Evolutionary conservation across 2,329 filamentous ascomycete species (phyloP), one percentile per base, ranked within the genome.

Genomic region (Pseudocercospora fuligena): DNA sequence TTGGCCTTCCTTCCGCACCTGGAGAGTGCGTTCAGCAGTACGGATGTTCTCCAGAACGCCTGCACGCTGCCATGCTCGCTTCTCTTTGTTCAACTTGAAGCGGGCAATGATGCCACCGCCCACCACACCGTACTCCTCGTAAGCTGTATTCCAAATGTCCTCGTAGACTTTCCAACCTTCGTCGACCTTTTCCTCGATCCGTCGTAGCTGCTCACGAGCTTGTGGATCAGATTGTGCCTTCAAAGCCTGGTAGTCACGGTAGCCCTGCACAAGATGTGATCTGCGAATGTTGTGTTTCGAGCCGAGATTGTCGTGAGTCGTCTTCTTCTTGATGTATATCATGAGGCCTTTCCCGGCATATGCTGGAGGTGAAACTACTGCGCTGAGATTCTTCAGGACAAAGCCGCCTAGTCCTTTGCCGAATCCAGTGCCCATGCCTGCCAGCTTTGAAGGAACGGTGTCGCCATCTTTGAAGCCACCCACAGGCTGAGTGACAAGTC

Each of bases 281-380:
- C 71, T 68, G 8, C 75, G 73, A 43, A 79, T 73, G 31, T 72
- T 73, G 1, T 63, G 36, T 40, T 76, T 74, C 3, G 71, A 71
- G 12, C 73, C 73, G 8, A 72, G 72, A 5, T 73, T 75, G 23
- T 73, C 70, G 36, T 60, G 59, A 21, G 69, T 64, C 2, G 66
- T 61, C 21, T 71, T 72, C 69, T 90, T 92, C 68, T 89, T 85
- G 61, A 95, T 84, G 76, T 94, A 90, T 47, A 91, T 91, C 73
- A 94, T 89, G 0, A 95, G 84, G 1, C 93, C 93, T 76, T 94
- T 92, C 83, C 94, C 90, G 3, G 92, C 87, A 74, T 95, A 96
- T 5, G 90, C 93, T 0, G 92, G 92, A 3, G 96, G 79, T 1
- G 87, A 87, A 63, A 81, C 80, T 21, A 80, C 77, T 29, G 82